phyloP scores from a whole-genome alignment of 768 basidiomycete species.

The Amanita muscaria region DNA sequence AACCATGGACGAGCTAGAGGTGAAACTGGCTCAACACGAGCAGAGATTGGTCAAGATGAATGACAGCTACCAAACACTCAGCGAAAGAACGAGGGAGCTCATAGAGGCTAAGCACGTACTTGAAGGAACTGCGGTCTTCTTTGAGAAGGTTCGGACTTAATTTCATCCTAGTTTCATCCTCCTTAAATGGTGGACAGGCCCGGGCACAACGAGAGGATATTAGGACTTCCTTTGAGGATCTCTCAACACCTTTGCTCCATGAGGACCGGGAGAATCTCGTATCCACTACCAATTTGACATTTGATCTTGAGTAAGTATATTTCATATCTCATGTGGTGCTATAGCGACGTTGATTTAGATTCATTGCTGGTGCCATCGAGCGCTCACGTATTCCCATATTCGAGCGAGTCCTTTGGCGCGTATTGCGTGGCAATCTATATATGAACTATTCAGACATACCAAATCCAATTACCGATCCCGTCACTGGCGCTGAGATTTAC shows the following conservation, averaged over 20 bases:
- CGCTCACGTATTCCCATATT: constrained; percentile 87
- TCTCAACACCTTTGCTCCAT: constrained; percentile 81
- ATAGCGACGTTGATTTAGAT: constrained; percentile 35
- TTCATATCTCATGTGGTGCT: not conserved
- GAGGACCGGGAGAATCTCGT: constrained; percentile 75
- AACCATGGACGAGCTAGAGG: constrained; percentile 88
- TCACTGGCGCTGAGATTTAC: constrained; percentile 72
- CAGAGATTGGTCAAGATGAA: constrained; percentile 83
- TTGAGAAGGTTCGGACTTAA: constrained; percentile 56
- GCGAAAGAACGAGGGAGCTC: constrained; percentile 78
- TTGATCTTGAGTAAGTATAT: constrained; percentile 77
- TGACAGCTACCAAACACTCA: constrained; percentile 80
- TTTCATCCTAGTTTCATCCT: not conserved
- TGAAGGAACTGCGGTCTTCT: constrained; percentile 93
- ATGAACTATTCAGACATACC: constrained; percentile 98
- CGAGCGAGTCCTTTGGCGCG: constrained; percentile 96
- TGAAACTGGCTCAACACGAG: constrained; percentile 82
- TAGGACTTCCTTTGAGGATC: constrained; percentile 86
- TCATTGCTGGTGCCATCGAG: constrained; percentile 95
- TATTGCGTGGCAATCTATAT: constrained; percentile 94
- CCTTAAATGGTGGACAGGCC: constrained; percentile 41
- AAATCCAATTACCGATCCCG: constrained; percentile 86
- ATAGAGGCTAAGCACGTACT: constrained; percentile 93
- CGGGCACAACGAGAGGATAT: constrained; percentile 73
- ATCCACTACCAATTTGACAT: constrained; percentile 41